Evolutionary conservation across 805 yeast species (phyloP).

Genomic region (Scheffersomyces coipomensis): DNA sequence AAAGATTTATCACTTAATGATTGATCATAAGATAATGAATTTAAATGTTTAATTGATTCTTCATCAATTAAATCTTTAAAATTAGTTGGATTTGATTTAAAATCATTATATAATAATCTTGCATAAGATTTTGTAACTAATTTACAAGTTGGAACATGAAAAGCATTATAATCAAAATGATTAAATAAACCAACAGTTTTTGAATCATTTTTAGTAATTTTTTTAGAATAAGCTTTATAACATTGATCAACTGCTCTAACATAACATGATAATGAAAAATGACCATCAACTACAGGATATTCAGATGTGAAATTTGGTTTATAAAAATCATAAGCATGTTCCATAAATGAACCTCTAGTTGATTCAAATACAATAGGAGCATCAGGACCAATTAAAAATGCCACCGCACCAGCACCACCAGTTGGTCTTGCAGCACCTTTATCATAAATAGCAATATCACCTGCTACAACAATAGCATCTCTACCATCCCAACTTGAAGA

Average conservation of each 20-base stretch:
- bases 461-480: constrained; percentile 94
- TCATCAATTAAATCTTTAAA: constrained; percentile 43
- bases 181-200: constrained; percentile 59
- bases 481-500: constrained; percentile 97
- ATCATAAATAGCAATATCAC: constrained; percentile 96
- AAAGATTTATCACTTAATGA: constrained; percentile 76
- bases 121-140: constrained; percentile 91
- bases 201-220: constrained; percentile 50
- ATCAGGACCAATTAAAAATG: constrained; percentile 92
- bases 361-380: constrained; percentile 94
- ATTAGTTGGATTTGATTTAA: constrained; percentile 61
- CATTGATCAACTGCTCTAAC: constrained; percentile 89
- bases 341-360: constrained; percentile 89
- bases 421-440: constrained; percentile 99
- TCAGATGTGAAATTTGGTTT: constrained; percentile 96
- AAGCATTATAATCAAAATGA: constrained; percentile 87
- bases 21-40: constrained; percentile 64
- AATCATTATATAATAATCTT: constrained; percentile 87
- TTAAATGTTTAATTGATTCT: constrained; percentile 54
- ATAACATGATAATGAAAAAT: constrained; percentile 90
- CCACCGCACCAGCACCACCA: constrained; percentile 98
- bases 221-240: constrained; percentile 77
- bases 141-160: constrained; percentile 98
- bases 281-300: constrained; percentile 97
- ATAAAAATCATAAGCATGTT: constrained; percentile 96